Evolutionary conservation across 1,139 yeast species (phyloP), one percentile per base, ranked within the genome.

Genomic region (Debaryomyces sp.): DNA sequence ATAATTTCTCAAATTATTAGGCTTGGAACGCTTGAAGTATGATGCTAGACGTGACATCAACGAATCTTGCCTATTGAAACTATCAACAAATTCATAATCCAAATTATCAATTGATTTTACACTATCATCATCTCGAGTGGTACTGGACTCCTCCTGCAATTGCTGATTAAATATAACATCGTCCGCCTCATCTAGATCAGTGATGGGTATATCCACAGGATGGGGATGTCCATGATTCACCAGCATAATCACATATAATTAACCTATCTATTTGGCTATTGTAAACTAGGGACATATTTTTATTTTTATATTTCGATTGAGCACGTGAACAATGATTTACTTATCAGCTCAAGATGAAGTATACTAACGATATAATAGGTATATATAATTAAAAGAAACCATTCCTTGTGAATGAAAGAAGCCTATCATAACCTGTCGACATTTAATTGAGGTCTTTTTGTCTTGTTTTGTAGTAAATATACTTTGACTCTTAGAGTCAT

Each of bases 101-200:
- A 47, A 41, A 13, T 41, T 42, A 36, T 50, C 44, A 22, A 49
- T 27, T 9, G 34, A 26, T 13, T 18, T 12, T 13, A 5, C 41
- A 12, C 22, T 22, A 13, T 42, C 35, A 32, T 22, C 23, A 18
- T 41, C 30, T 27, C 30, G 34, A 9, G 10, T 2, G 17, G 22
- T 32, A 24, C 13, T 12, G 13, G 29, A 21, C 34, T 36, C 44
- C 10, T 23, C 32, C 9, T 33, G 21, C 8, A 26, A 27, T 13
- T 58, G 65, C 38, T 67, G 65, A 12, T 56, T 50, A 52, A 65
- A 66, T 5, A 71, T 48, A 10, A 68, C 54, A 46, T 81, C 84
- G 47, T 81, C 85, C 8, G 77, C 82, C 6, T 74, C 84, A 55
- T 84, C 88, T 49, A 84, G 66, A 55, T 83, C 77, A 0, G 85